Conservation (phyloP, 495 filamentous ascomycete genomes). For the Penicillium canariense region DNA sequence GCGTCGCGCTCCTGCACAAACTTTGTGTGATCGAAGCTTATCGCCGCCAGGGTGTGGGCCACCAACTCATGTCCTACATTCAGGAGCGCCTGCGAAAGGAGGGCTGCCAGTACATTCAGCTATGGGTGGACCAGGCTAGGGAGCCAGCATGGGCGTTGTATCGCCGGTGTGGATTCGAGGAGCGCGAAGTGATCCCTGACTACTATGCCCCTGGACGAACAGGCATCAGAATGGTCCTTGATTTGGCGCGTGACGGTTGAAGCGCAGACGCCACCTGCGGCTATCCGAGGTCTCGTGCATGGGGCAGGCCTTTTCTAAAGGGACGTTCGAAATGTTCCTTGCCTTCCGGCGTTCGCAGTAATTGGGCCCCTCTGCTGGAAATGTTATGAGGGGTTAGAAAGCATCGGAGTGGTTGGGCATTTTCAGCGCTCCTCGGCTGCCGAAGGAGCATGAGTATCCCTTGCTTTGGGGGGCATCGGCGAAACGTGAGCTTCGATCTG, state of each 20-base stretch:
- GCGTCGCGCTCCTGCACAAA: slow-evolving; percentile 55
- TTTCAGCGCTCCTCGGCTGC: slow-evolving; percentile 26
- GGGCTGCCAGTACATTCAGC: slow-evolving; percentile 53
- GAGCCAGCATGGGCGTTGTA: slow-evolving; percentile 52
- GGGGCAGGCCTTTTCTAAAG: slow-evolving; percentile 5
- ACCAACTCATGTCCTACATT: slow-evolving; percentile 48
- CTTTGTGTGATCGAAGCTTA: slow-evolving; percentile 53
- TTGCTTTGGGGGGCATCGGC: slow-evolving; percentile 34
- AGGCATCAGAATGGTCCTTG: slow-evolving; percentile 54
- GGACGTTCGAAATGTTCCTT: slow-evolving; percentile 19
- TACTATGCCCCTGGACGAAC: slow-evolving; percentile 59
- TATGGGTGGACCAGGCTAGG: slow-evolving; percentile 61
- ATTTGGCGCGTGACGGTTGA: slow-evolving; percentile 36
- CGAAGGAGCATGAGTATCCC: slow-evolving; percentile 30
- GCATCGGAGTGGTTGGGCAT: slow-evolving; percentile 27
- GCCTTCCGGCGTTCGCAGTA: slow-evolving; percentile 1
- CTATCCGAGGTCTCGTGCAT: slow-evolving; percentile 12
- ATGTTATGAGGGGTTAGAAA: slow-evolving; percentile 22
- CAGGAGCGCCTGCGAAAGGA: slow-evolving; percentile 47
- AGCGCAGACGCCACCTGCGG: slow-evolving; percentile 13
- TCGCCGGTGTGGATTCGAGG: slow-evolving; percentile 47
- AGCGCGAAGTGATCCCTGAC: slow-evolving; percentile 49
- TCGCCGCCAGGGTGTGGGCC: slow-evolving; percentile 53
- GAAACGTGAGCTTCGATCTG: slow-evolving; percentile 33
- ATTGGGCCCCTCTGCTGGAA: slow-evolving; percentile 9